Conservation (phyloP, 345 rosid species). For the Rhodamnia rubescens region DNA sequence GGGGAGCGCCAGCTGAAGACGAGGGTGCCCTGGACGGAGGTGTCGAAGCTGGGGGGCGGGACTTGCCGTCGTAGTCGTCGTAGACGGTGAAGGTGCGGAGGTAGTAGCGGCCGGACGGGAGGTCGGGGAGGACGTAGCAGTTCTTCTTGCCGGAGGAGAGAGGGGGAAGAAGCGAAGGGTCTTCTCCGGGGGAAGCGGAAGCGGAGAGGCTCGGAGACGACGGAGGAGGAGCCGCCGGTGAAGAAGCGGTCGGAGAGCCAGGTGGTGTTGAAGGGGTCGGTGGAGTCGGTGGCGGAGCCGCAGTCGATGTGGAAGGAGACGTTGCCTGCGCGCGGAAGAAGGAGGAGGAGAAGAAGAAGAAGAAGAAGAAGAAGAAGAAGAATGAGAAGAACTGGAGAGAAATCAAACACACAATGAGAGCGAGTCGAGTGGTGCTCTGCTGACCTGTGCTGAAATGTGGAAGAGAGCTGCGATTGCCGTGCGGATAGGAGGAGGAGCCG, state of each 20-base stretch:
- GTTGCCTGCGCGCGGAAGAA: slow-evolving; percentile 1
- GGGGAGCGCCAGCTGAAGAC: slow-evolving; percentile 90
- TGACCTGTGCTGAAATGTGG: background rate
- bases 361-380: background rate
- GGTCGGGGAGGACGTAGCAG: slow-evolving; percentile 67
- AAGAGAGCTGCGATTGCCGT: background rate
- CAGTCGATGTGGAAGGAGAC: slow-evolving; percentile 69
- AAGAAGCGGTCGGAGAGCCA: slow-evolving; percentile 80
- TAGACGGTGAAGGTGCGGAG: slow-evolving; percentile 89
- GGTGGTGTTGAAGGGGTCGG: slow-evolving; percentile 57
- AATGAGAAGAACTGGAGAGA: background rate
- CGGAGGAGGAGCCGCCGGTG: slow-evolving; percentile 59
- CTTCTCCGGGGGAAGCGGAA: slow-evolving; percentile 60
- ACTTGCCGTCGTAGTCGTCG: slow-evolving; percentile 81
- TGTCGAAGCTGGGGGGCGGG: slow-evolving; percentile 84
- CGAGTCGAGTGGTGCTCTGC: background rate
- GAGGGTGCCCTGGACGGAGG: slow-evolving; percentile 76
- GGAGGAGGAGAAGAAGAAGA: too few relatives aligned
- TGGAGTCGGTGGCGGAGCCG: slow-evolving; percentile 43
- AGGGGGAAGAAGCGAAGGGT: slow-evolving; percentile 78
- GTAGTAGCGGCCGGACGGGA: slow-evolving; percentile 72
- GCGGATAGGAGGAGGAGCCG: background rate
- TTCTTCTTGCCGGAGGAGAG: slow-evolving; percentile 89
- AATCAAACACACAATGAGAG: background rate
- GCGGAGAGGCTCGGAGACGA: slow-evolving; percentile 84